Evolutionary conservation across 495 filamentous ascomycete genomes (phyloP), one percentile per base, ranked within the genome.

Genomic region (Baudoinia panamericana): DNA sequence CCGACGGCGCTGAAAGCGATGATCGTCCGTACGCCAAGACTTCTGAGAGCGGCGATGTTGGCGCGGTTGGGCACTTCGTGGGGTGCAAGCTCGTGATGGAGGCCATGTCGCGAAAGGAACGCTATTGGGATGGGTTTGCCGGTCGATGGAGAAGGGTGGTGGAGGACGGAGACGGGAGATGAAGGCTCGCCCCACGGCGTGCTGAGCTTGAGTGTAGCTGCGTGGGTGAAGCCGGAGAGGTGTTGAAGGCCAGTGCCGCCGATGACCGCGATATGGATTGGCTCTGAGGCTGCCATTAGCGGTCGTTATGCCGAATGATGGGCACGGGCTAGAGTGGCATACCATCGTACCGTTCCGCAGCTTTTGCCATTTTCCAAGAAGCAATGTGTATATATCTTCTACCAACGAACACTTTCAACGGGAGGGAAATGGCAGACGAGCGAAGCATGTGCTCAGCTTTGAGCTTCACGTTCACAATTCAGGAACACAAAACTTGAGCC

Each of bases 1-100:
- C 90, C 90, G 55, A 99, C 90, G 39, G 92, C 90, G 47, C 78
- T 84, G 71, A 96, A 96, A 39, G 88, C 84, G 57, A 99, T 80
- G 59, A 94, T 72, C 54, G 73, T 78, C 49, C 83, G 77, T 19
- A 96, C 90, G 51, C 90, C 90, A 50, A 99, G 63, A 49, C 71
- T 76, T 46, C 92, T 82, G 29, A 96, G 70, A 25, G 90, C 92
- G 29, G 90, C 90, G 53, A 99, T 87, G 67, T 96, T 99, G 61
- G 90, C 90, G 42, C 84, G 82, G 37, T 71, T 71, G 31, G 84
- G 82, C 13, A 96, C 80, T 62, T 99, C 90, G 49, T 94, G 86
- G 0, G 90, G 90, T 1, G 85, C 86, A 28, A 83, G 69, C 58
- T 93, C 71, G 65, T 97, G 90, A 71, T 87, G 72, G 16, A 64